Conservation (phyloP, 768 basidiomycete species). For the Tremella yokohamensis region DNA sequence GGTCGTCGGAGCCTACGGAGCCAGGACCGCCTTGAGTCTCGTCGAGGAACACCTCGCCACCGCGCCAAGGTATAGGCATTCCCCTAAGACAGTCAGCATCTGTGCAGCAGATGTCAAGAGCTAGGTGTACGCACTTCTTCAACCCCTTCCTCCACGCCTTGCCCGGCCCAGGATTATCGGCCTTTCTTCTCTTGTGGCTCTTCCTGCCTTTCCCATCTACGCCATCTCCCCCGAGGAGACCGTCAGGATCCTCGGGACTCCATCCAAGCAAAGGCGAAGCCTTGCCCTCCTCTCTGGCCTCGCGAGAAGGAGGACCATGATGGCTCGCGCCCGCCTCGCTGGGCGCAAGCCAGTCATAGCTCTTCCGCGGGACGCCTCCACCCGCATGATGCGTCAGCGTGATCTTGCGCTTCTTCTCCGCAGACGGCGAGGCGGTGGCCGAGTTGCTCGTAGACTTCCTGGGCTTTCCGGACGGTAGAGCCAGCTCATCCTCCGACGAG, state of each 20-base stretch:
- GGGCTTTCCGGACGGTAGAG: neutral
- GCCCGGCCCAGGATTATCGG: slow-evolving; percentile 26
- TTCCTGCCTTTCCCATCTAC: neutral
- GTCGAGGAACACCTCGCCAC: slow-evolving; percentile 10
- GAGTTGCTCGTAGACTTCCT: slow-evolving; percentile 5
- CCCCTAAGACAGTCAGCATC: slow-evolving; percentile 14
- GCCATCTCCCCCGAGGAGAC: neutral
- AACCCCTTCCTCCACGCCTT: slow-evolving; percentile 34
- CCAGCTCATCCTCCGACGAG: slow-evolving; percentile 18
- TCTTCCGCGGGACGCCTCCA: slow-evolving; percentile 16
- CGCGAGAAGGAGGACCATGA: slow-evolving; percentile 28
- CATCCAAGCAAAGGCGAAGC: neutral
- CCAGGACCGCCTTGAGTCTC: neutral
- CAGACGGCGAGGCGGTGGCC: neutral
- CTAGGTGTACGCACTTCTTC: slow-evolving; percentile 34
- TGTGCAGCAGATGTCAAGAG: neutral
- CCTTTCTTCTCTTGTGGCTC: slow-evolving; percentile 25
- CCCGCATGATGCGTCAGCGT: slow-evolving; percentile 17
- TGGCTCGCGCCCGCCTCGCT: slow-evolving; percentile 31
- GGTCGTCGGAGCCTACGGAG: slow-evolving; percentile 11
- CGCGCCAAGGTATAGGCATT: slow-evolving; percentile 23
- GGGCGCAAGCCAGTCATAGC: slow-evolving; percentile 42
- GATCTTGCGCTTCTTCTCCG: slow-evolving; percentile 5
- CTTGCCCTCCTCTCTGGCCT: too few relatives aligned
- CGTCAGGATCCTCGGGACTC: too few relatives aligned